Conservation (phyloP, 2,329 filamentous ascomycete species). For the Fusarium piperis region DNA sequence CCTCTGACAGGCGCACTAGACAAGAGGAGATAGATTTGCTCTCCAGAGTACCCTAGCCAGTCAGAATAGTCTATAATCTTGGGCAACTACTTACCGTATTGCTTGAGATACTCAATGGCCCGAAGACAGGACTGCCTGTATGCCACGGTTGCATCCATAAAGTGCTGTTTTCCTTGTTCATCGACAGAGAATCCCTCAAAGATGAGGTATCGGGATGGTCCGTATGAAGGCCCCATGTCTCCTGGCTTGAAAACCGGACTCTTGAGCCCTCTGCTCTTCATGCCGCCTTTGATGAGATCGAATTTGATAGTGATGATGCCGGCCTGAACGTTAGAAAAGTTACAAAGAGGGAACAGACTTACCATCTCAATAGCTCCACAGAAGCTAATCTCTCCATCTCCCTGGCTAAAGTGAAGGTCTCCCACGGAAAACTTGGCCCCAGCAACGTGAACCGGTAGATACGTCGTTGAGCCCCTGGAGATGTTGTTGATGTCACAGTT, state of each 20-base stretch:
- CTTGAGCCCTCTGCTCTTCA: conserved; percentile 79
- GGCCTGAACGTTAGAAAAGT: conserved; percentile 52
- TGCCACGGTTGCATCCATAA: conserved; percentile 85
- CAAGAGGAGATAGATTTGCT: conserved; percentile 87
- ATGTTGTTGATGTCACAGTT: conserved; percentile 95
- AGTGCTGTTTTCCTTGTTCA: conserved; percentile 88
- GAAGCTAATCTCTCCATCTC: conserved; percentile 91
- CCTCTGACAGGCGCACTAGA: conserved; percentile 89
- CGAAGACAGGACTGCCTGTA: conserved; percentile 83
- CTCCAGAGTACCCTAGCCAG: conserved; percentile 59
- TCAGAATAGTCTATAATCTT: not conserved
- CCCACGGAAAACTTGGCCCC: conserved; percentile 93
- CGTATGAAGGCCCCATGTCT: conserved; percentile 49
- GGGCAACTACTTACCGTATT: conserved; percentile 40
- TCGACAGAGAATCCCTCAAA: conserved; percentile 87
- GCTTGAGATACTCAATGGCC: conserved; percentile 50
- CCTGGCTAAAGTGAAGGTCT: conserved; percentile 87
- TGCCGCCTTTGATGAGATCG: conserved; percentile 83
- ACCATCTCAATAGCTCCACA: conserved; percentile 91
- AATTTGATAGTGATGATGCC: conserved; percentile 92
- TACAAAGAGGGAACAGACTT: rapidly evolving
- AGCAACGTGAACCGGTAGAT: conserved; percentile 84
- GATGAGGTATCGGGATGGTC: conserved; percentile 38
- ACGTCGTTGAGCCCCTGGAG: conserved; percentile 81
- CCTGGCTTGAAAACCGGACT: conserved; percentile 88